Conservation (phyloP, 148 eudicot genomes). For the Fagopyrum homotropicum region DNA sequence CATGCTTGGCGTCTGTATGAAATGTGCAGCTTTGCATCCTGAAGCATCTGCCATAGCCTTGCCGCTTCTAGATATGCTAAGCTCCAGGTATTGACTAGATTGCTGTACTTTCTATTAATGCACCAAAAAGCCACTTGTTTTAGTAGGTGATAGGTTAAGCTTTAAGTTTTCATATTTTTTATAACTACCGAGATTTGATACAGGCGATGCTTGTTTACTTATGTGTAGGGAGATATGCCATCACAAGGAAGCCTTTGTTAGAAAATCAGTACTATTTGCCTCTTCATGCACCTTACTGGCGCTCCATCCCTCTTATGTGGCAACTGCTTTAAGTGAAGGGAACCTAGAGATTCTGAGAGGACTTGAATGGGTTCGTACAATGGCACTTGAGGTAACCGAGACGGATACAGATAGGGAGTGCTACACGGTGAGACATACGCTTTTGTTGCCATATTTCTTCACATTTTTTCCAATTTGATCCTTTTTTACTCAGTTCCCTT, state of each 20-base stretch:
- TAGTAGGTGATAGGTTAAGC: neutral
- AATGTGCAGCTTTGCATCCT: constrained; percentile 87
- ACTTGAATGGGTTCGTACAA: constrained; percentile 87
- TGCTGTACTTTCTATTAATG: neutral
- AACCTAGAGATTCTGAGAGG: constrained; percentile 62
- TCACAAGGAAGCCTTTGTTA: constrained; percentile 81
- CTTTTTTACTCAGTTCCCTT: neutral
- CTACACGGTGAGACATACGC: constrained; percentile 53
- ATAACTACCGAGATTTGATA: neutral
- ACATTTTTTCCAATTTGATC: neutral
- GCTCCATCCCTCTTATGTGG: constrained; percentile 88
- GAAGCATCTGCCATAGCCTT: constrained; percentile 84
- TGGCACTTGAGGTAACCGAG: constrained; percentile 78
- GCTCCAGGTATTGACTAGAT: constrained; percentile 53
- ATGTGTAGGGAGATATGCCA: constrained; percentile 62
- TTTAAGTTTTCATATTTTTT: neutral
- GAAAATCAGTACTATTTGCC: constrained; percentile 82
- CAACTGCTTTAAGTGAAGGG: constrained; percentile 66
- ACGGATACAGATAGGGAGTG: constrained; percentile 87
- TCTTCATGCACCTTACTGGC: constrained; percentile 71
- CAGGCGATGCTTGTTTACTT: neutral
- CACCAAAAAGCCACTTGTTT: neutral
- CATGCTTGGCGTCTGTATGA: constrained; percentile 93
- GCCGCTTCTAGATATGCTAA: constrained; percentile 72
- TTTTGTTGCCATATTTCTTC: neutral